Percentiles rank a stretch among this genome's conserved stretches.
Conservation (phyloP, 148 eudicot species). For the Polygonum maritimum region DNA sequence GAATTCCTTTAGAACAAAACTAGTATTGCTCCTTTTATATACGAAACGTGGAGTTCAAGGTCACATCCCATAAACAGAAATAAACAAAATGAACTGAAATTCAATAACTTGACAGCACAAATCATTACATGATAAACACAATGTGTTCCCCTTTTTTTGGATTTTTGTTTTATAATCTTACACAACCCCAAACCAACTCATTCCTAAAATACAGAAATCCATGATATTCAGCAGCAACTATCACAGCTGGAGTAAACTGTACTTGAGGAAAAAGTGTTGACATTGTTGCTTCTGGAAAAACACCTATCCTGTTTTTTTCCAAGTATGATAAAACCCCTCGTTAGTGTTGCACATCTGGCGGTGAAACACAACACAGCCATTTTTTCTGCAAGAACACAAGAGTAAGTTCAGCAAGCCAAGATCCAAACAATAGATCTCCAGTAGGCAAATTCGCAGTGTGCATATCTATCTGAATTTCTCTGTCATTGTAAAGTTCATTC, state of each 20-base stretch:
- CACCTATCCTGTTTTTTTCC: constrained; percentile 15
- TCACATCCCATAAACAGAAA: background rate
- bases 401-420: background rate
- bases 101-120: constrained; percentile 25
- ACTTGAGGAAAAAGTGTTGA: constrained; percentile 25
- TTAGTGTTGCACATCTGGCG: constrained; percentile 63
- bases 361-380: constrained; percentile 72
- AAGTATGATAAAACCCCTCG: background rate
- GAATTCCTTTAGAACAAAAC: background rate
- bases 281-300: constrained; percentile 22
- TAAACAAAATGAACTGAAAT: background rate
- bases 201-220: constrained; percentile 37
- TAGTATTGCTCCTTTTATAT: background rate
- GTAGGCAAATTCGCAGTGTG: background rate
- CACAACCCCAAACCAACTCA: constrained; percentile 41
- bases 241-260: constrained; percentile 27
- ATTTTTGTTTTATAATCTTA: constrained; percentile 13
- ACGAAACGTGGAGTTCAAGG: background rate
- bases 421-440: background rate
- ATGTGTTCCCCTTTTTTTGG: constrained; percentile 10
- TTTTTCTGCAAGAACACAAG: constrained; percentile 48
- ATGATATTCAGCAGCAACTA: constrained; percentile 27
- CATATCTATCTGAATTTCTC: background rate
- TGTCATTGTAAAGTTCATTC: background rate
- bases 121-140: constrained; percentile 34